Evolutionary conservation across 306 rosid species (phyloP), one percentile per base, ranked within the genome.

Genomic region (Macrotyloma uniflorum): DNA sequence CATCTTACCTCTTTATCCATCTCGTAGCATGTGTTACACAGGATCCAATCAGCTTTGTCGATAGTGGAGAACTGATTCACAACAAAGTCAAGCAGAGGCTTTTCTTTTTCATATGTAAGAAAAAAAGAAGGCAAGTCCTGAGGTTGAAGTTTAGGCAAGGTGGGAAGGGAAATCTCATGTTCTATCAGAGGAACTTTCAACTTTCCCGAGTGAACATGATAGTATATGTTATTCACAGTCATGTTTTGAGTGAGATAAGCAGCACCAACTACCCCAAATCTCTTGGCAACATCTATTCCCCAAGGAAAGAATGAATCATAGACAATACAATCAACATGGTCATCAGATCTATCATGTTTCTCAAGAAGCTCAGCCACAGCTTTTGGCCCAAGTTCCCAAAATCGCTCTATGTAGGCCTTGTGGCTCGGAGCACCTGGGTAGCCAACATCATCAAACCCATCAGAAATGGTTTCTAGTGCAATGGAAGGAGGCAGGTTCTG

Each of bases 391-490:
- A 79, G 76, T 57, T 57, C 14, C 20, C 28, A 3, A 22, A 43
- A 69, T 0, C 28, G 18, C 5, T 78, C 62, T 0, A 20, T 0
- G 58, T 78, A 78, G 9, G 5, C n/a, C 51, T 13, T 30, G 4
- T 15, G 9, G n/a, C 26, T 7, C 3, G 2, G 3, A 28, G 76
- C 36, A 4, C 46, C 70, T 3, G 10, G 1, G 0, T 2, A 8
- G 4, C 49, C 57, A 3, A 19, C 70, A 0, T 20, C 6, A 61
- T 78, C 82, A 36, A 79, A 79, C 1, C 77, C 82, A 62, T 79
- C 82, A 35, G 71, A 70, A 32, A 79, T 70, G 18, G 77, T 70
- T 50, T 79, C 77, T 8, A 79, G 63, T 46, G 82, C 1, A n/a
- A 79, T 33, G 15, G 64, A 10, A 15, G 76, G 19, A 57, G 82